Conservation (phyloP, 2,329 filamentous ascomycete species). For the Scedosporium apiospermum region DNA sequence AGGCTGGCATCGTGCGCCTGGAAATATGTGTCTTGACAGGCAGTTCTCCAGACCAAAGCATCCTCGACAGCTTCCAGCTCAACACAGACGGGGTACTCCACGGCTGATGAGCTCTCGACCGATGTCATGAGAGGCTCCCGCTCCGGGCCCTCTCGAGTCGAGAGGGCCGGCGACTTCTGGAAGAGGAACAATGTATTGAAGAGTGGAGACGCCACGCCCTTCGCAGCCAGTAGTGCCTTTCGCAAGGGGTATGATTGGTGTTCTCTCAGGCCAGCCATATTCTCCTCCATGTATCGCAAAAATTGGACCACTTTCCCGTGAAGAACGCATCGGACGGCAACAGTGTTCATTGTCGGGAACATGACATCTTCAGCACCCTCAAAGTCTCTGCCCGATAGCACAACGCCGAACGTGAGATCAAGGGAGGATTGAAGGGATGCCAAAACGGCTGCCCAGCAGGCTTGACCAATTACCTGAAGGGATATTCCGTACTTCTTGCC, state of each 20-base stretch:
- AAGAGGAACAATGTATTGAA: slow-evolving; percentile 51
- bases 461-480: slow-evolving; percentile 65
- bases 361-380: slow-evolving; percentile 57
- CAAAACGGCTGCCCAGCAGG: slow-evolving; percentile 65
- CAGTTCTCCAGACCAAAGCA: slow-evolving; percentile 59
- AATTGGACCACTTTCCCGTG: slow-evolving; percentile 58
- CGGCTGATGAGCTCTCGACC: slow-evolving; percentile 51
- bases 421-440: slow-evolving; percentile 53
- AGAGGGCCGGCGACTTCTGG: slow-evolving; percentile 26
- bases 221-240: slow-evolving; percentile 43
- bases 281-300: slow-evolving; percentile 64
- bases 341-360: slow-evolving; percentile 91
- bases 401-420: slow-evolving; percentile 73
- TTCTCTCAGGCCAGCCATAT: slow-evolving; percentile 53
- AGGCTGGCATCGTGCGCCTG: slow-evolving; percentile 31
- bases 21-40: slow-evolving; percentile 52
- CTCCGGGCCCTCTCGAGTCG: not conserved
- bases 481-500: slow-evolving; percentile 62
- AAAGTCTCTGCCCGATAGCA: slow-evolving; percentile 76
- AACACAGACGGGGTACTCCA: slow-evolving; percentile 74
- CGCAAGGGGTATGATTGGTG: slow-evolving; percentile 72
- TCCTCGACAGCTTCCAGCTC: slow-evolving; percentile 61
- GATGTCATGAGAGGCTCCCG: slow-evolving; percentile 46
- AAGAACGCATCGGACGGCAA: slow-evolving; percentile 62
- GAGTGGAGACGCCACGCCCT: slow-evolving; percentile 25